Base-by-base conservation (phyloP, 306 rosid species). In the Cucurbita moschata region DNA sequence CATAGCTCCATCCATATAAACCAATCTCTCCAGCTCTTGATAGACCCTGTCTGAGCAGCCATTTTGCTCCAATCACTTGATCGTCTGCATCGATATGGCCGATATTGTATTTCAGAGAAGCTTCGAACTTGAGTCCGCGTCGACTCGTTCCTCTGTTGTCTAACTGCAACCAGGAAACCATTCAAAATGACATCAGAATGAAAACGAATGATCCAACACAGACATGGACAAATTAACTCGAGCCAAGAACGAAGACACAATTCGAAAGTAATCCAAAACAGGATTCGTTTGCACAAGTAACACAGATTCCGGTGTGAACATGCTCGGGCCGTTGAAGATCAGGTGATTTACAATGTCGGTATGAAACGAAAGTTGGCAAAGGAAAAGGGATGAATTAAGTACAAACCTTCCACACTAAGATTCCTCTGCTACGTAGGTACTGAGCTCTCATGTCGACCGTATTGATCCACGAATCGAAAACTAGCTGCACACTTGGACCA, bases 381-480 rank as follows among this genome's bases (percentile, higher is more conserved):
- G 68, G 52, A 60, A 80, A 77, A 77, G 62, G 43, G 62, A 59
- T 75, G 21, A 19, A 63, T 66, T 7, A 40, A 67, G 18, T 64
- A 87, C 92, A 73, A 62, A 94, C 99, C 99, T 94, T 94, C 97
- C 97, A 94, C 57, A 94, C 96, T 79, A 94, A 78, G 79, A 94
- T 79, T 78, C 99, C 99, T 78, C 84, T 85, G 79, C 84, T 91
- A 78, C 92, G 83, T 63, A 94, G 85, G 73, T 80, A 94, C 75
- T 94, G 99, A 0, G 97, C 96, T 84, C 94, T 87, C 92, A 94
- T 83, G 82, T 94, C 97, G 72, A 94, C 95, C 7, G 90, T 86
- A 79, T 82, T 86, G 50, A 79, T 76, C 99, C 99, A 94, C 58
- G 92, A 94, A 86, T 91, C 80, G 78, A 76, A 78, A 23, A 94